Evolutionary conservation across 495 filamentous ascomycete genomes (phyloP).

Genomic region (Penicillium lividum): DNA sequence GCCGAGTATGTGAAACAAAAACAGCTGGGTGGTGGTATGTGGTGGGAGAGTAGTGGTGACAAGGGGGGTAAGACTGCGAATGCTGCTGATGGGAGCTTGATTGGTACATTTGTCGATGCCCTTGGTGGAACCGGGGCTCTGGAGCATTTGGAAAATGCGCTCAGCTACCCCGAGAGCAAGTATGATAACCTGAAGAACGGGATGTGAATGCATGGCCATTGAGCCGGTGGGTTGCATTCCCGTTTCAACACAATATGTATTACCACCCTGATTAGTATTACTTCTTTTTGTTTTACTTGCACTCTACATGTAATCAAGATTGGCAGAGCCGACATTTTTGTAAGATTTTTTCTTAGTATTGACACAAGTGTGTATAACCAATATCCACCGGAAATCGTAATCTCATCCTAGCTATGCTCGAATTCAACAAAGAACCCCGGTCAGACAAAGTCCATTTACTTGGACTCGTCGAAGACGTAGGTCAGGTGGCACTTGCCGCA

Average conservation of each 20-base stretch:
- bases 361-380: constrained; percentile 28
- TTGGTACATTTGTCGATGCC: constrained; percentile 56
- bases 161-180: constrained; percentile 71
- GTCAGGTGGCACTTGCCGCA: constrained; percentile 99
- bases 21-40: constrained; percentile 82
- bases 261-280: background rate
- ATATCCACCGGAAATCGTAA: constrained; percentile 28
- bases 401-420: constrained; percentile 23
- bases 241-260: background rate
- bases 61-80: constrained; percentile 47
- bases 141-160: constrained; percentile 64
- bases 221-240: background rate
- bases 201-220: constrained; percentile 1
- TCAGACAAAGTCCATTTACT: constrained; percentile 44
- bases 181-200: constrained; percentile 70
- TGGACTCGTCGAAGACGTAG: constrained; percentile 96
- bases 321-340: constrained; percentile 21
- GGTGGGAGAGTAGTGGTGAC: constrained; percentile 91
- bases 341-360: constrained; percentile 28
- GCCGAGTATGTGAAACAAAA: constrained; percentile 62
- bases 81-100: constrained; percentile 58
- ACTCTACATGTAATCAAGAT: constrained; percentile 16
- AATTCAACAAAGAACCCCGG: constrained; percentile 24
- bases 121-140: constrained; percentile 52
- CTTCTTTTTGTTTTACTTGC: constrained; percentile 6